Base-by-base conservation (phyloP, 2,329 filamentous ascomycete genomes). In the Ascochyta fabae region DNA sequence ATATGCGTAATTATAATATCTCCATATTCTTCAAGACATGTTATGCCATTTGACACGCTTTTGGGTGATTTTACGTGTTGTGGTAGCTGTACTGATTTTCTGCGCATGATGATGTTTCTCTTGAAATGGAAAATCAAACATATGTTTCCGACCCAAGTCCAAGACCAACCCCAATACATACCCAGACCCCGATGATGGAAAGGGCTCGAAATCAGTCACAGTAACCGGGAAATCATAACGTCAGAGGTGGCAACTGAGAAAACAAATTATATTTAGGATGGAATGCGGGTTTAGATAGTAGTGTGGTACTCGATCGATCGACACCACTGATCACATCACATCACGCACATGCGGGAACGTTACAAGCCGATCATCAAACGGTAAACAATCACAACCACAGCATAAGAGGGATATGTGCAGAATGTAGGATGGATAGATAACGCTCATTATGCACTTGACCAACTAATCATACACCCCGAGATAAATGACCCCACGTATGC, bases 371-470 rank as follows among this genome's bases (percentile, higher is more conserved):
- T n/a, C 15, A 41, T 2, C 13, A 6, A 16, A 7, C 3, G 1
- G 13, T 1, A 19, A 13, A 27, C 19, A 19, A 19, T 19, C 19
- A 19, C 19, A 10, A 26, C 13, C 36, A 39, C 36, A 23, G 36
- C 12, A 46, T 7, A 9, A 12, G 10, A 19, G n/a, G 9, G 10
- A n/a, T 34, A 38, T 13, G 26, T 22, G 16, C 15, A 5, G 15
- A 38, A 34, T 23, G 15, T 26, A 40, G 42, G 47, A 44, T 46
- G 53, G 31, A 43, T 43, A 50, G 34, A 54, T 51, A 51, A 51
- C 53, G 48, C 53, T 56, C 47, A 56, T 39, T 56, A 56, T 56
- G 53, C 53, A 56, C 36, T 56, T 51, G 42, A 56, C 48, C 53
- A 47, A 51, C 53, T 56, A 56, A 51, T 56, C 53, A 36, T 56